Evolutionary conservation across 352 stramenopile genomes (phyloP).

Genomic region (Phytopythium oedochilum): DNA sequence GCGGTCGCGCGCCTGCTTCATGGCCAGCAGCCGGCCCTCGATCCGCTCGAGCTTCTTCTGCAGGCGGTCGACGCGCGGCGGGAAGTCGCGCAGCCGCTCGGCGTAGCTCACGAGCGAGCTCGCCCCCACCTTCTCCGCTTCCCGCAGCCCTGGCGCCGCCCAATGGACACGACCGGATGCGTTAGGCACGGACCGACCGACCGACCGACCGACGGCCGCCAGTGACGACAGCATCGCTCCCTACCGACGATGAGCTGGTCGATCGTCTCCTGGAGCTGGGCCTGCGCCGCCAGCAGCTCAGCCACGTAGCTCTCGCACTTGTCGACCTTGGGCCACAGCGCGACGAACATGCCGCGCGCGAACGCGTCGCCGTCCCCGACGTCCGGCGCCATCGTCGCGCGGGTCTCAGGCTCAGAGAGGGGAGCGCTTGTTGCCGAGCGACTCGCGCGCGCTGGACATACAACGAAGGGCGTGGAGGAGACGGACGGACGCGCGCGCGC

Average conservation of each 20-base stretch:
- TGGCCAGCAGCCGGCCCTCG: constrained; percentile 48
- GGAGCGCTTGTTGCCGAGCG: background rate
- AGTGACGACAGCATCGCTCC: background rate
- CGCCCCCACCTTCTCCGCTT: constrained; percentile 46
- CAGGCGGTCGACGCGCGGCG: constrained; percentile 49
- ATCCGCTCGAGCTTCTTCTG: constrained; percentile 72
- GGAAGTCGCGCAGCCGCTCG: constrained; percentile 67
- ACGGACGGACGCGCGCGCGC: background rate
- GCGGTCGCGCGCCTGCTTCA: constrained; percentile 48
- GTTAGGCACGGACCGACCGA: background rate
- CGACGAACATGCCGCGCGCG: constrained; percentile 58
- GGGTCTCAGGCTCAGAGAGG: background rate
- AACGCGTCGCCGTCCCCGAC: background rate
- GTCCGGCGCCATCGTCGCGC: background rate
- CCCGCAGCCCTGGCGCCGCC: constrained; percentile 39
- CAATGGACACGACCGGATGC: background rate
- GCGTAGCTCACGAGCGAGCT: constrained; percentile 66
- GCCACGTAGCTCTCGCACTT: constrained; percentile 75
- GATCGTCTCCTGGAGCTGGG: constrained; percentile 66
- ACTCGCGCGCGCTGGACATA: background rate
- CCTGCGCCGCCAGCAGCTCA: constrained; percentile 61
- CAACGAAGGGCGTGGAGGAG: background rate
- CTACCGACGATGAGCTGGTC: constrained; percentile 55
- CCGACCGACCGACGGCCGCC: background rate
- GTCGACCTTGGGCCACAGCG: constrained; percentile 81